phyloP scores from a whole-genome alignment of 2,329 filamentous ascomycete genomes.

The Clonostachys byssicola region DNA sequence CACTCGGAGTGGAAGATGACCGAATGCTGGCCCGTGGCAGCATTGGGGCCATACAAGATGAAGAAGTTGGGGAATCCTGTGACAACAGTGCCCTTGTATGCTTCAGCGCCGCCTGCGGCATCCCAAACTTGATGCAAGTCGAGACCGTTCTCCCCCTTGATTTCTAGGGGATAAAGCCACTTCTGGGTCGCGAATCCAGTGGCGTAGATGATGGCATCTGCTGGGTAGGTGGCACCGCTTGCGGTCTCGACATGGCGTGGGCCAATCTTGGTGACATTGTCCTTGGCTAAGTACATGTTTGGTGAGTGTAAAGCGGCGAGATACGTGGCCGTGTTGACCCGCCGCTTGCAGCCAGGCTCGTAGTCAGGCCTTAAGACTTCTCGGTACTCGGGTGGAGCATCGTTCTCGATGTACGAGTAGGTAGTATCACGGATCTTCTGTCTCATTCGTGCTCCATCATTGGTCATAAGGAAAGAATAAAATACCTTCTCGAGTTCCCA shows the following conservation, averaged over 20 bases:
- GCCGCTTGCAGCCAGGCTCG: slow-evolving; percentile 26
- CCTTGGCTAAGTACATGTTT: slow-evolving; percentile 20
- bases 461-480: slow-evolving; percentile 19
- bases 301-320: slow-evolving; percentile 16
- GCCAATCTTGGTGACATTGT: slow-evolving; percentile 7
- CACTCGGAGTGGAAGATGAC: slow-evolving; percentile 47
- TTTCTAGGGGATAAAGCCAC: slow-evolving; percentile 39
- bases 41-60: slow-evolving; percentile 21
- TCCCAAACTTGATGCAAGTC: slow-evolving; percentile 9
- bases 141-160: slow-evolving; percentile 33
- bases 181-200: slow-evolving; percentile 43
- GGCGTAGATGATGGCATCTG: slow-evolving; percentile 36
- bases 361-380: slow-evolving; percentile 21
- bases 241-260: slow-evolving; percentile 7
- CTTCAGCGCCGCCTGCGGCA: slow-evolving; percentile 7
- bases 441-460: slow-evolving; percentile 3
- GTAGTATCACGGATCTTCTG: slow-evolving; percentile 11
- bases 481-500: slow-evolving; percentile 15
- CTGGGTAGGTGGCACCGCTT: slow-evolving; percentile 10
- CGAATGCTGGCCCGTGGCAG: slow-evolving; percentile 39
- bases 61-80: slow-evolving; percentile 40
- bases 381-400: slow-evolving; percentile 17
- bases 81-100: slow-evolving; percentile 44
- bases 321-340: slow-evolving; percentile 26
- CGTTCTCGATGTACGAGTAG: slow-evolving; percentile 15